Evolutionary conservation across 148 eudicot genomes (phyloP), one percentile per base, ranked within the genome.

Genomic region (Oxyria digyna): DNA sequence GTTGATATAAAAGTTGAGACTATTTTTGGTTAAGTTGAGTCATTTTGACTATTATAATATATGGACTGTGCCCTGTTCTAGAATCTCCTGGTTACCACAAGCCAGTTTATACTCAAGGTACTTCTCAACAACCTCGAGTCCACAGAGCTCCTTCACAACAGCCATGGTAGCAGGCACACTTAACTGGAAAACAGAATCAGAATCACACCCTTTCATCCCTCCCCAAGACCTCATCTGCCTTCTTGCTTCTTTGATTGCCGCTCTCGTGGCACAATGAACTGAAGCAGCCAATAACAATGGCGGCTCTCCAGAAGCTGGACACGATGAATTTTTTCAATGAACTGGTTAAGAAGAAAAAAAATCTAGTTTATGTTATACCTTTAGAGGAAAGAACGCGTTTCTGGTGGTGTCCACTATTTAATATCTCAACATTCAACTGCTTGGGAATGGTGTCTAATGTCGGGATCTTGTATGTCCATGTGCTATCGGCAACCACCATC

Each of bases 261-360:
- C 96, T 72, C 95, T 79, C 1, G 85, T 78, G 13, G 98, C 98
- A 73, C 95, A 89, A 67, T 93, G 96, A 71, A 86, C 94, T 9
- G 98, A 84, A 52, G 79, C 83, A 54, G 98, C 98, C 75, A 93
- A 70, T 41, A 93, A 81, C 74, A 93, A 67, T 13, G 96, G 98
- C 18, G 96, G 96, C 75, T 93, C 98, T n/a, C 98, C 98, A 32
- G 98, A 93, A 67, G 96, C 98, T 93, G 89, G 84, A 75, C 37
- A 42, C 15, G 23, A 42, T 3, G n/a, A 67, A 41, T n/a, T 1
- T 43, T 27, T 41, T 27, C 15, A 40, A 1, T 26, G 38, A 35
- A 35, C 38, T 35, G 38, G 3, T 35, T 35, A 35, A 35, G 38
- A 6, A 35, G 38, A 2, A 35, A 35, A 2, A 35, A 35, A 35